phyloP scores from a whole-genome alignment of 1,139 yeast genomes.

The Wickerhamiella infanticola region DNA sequence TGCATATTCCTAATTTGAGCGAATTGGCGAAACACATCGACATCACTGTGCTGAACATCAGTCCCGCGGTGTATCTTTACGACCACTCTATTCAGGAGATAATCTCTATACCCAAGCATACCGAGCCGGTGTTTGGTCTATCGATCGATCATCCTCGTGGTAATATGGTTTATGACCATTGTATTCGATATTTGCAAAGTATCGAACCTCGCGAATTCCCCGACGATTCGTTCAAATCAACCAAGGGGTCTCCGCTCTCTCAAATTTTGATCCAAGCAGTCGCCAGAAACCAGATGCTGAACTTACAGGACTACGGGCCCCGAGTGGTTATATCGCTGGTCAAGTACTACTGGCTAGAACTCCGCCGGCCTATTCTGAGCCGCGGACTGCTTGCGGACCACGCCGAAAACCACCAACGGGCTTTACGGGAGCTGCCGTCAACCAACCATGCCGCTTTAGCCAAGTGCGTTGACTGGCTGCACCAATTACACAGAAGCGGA shows the following conservation, averaged over 20 bases:
- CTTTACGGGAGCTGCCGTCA: neutral
- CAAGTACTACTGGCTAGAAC: constrained; percentile 23
- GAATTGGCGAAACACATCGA: constrained; percentile 53
- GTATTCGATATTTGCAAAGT: constrained; percentile 1
- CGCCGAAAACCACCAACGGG: too few relatives aligned
- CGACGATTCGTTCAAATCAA: constrained; percentile 11
- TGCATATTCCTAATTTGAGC: constrained; percentile 39
- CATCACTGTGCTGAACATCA: constrained; percentile 60
- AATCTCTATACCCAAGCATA: constrained; percentile 23
- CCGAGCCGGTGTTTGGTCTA: constrained; percentile 23
- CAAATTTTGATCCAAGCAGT: constrained; percentile 23
- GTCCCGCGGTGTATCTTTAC: constrained; percentile 52
- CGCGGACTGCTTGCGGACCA: neutral
- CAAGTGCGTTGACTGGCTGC: neutral
- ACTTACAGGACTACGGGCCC: constrained; percentile 26
- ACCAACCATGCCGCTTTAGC: neutral
- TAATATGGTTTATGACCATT: constrained; percentile 17
- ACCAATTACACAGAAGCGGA: neutral
- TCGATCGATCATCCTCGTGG: constrained; percentile 21
- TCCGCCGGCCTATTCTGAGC: constrained; percentile 23
- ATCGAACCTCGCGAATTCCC: neutral
- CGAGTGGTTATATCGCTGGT: constrained; percentile 23
- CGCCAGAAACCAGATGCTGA: constrained; percentile 26
- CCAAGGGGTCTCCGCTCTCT: constrained; percentile 14
- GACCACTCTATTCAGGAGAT: constrained; percentile 26